Base-by-base conservation (phyloP, 1,284 basidiomycete genomes). In the Puccinia novopanici region DNA sequence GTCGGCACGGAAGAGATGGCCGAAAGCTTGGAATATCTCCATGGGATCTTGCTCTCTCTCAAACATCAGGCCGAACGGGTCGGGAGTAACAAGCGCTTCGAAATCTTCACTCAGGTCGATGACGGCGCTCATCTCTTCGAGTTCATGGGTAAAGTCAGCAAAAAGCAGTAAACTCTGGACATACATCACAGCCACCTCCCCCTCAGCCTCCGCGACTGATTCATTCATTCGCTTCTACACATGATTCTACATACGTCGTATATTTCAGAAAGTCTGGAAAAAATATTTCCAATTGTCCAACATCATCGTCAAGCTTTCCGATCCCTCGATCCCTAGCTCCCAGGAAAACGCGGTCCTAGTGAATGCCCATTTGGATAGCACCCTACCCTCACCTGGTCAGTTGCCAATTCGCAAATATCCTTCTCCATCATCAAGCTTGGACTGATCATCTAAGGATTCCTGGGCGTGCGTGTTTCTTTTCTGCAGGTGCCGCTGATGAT, bases 1-100 rank as follows among this genome's bases (percentile, higher is more conserved):
- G 93, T 97, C 22, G 96, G 96, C 0, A 96, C 95, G 0, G 88
- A 89, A 57, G 93, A 98, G 85, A 94, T 98, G 86, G 91, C 93
- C 0, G 86, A 90, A 40, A 94, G 92, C 6, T 95, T 98, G 84
- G 87, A 89, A 55, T 90, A 91, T 97, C 88, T 85, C 91, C 27
- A 86, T 88, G 63, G 89, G 92, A 83, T 91, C 92, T 2, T 87
- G 90, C 80, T 87, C 87, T 59, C 85, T 94, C 34, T 88, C 89
- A 83, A 85, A 86, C 30, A 85, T 90, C 37, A 79, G 48, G 80
- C 87, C 88, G 24, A 88, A 89, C 5, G 84, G 83, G 27, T 86
- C 85, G 61, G 84, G 84, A 34, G 87, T 87, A 12, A 88, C 87
- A 50, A 87, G 91, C 81, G 94, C 84, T 94, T 94, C 84, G 93